These are phyloP conservation scores for Suhomyces bokatorum DNA, from an alignment of 1,139 yeast species.

Conservation along the genomic window DNA sequence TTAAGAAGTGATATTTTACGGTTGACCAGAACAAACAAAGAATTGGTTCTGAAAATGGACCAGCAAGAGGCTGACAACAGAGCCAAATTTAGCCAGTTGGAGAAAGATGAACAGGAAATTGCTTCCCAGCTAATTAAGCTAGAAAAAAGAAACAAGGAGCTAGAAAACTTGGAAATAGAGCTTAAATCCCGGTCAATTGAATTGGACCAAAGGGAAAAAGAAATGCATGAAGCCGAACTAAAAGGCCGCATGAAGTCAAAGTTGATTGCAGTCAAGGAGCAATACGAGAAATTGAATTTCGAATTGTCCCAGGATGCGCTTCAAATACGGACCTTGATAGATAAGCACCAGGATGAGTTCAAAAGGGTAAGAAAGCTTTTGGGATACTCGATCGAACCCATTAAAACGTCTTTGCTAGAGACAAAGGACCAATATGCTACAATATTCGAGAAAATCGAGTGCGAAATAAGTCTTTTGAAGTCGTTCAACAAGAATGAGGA, in stretches of 20 bases:
- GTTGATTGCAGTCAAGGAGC: conserved; percentile 14
- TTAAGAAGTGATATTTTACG: background rate
- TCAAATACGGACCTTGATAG: conserved; percentile 12
- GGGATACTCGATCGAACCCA: conserved; percentile 8
- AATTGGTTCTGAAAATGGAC: background rate
- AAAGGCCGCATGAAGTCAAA: conserved; percentile 6
- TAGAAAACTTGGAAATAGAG: conserved; percentile 10
- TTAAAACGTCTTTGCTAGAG: background rate
- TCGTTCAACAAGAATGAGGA: conserved; percentile 2
- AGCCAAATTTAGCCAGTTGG: background rate
- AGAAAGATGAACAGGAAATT: conserved; percentile 1
- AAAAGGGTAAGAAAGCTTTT: conserved; percentile 9
- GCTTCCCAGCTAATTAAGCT: conserved; percentile 1
- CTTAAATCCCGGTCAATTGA: conserved; percentile 8
- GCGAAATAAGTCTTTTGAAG: conserved; percentile 12
- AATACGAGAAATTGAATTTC: conserved; percentile 11
- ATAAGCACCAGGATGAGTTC: conserved; percentile 13
- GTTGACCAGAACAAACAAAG: background rate
- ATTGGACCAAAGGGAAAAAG: conserved; percentile 11
- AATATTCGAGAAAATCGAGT: conserved; percentile 13
- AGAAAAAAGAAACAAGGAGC: conserved; percentile 5
- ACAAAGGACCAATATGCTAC: conserved; percentile 6
- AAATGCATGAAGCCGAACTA: conserved; percentile 6
- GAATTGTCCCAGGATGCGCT: conserved; percentile 13
- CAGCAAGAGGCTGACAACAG: background rate